Evolutionary conservation across 139 green algal species (phyloP).

Genomic region (Tetraselmis striata): DNA sequence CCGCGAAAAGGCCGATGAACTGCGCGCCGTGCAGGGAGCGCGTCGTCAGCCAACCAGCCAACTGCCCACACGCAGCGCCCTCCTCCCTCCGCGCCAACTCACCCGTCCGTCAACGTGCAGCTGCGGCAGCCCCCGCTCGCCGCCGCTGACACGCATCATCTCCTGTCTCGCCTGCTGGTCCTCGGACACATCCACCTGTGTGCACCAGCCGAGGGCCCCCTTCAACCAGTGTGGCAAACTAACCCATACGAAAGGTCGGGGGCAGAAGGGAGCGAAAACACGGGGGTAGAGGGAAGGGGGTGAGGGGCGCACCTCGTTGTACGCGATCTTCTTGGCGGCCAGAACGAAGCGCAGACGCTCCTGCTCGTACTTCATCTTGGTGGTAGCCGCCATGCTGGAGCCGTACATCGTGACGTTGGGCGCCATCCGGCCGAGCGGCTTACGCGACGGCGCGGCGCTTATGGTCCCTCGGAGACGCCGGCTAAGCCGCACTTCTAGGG

Average conservation of each 20-base stretch:
- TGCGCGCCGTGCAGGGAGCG: too few relatives aligned
- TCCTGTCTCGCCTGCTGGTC: neutral
- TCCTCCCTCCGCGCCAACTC: too few relatives aligned
- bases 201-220: too few relatives aligned
- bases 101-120: slow-evolving; percentile 7
- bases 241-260: too few relatives aligned
- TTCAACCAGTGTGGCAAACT: too few relatives aligned
- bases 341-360: neutral
- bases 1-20: neutral
- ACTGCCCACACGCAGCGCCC: too few relatives aligned
- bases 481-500: too few relatives aligned
- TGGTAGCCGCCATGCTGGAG: neutral
- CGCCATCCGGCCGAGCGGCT: neutral
- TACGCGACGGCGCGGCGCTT: too few relatives aligned
- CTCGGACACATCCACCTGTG: neutral
- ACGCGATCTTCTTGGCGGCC: slow-evolving; percentile 1
- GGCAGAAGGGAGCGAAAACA: too few relatives aligned
- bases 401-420: neutral
- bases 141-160: slow-evolving; percentile 6
- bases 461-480: too few relatives aligned
- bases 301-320: neutral
- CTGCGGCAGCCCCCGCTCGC: slow-evolving; percentile 1
- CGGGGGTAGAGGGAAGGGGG: neutral
- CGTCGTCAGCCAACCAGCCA: too few relatives aligned
- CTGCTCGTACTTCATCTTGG: neutral